Evolutionary conservation across 257 asterid species (phyloP), one percentile per base, ranked within the genome.

Genomic region (Nicotiana otophora): DNA sequence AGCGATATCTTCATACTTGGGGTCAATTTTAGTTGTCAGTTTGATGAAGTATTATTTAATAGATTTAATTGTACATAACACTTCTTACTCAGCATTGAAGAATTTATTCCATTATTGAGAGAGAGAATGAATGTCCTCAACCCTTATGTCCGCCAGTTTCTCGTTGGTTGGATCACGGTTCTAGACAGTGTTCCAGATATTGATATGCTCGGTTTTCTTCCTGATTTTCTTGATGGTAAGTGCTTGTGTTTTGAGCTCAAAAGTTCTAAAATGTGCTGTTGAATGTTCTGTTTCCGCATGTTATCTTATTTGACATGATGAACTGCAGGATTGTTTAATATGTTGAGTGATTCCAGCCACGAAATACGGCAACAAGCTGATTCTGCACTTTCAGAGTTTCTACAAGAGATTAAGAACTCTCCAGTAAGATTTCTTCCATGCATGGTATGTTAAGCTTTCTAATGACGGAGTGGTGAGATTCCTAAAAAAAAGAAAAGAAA

Each of bases 121-220:
- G 99, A 94, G 80, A 90, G 99, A 53, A 96, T 96, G 99, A 96
- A 96, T 88, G 93, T 96, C 86, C 93, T 96, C 84, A 93, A 92
- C 82, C 98, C 99, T 82, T 92, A 91, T 86, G 98, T 96, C 83
- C 98, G 99, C 83, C 99, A 94, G 84, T 96, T 96, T 89, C 88
- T 96, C 92, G 99, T 96, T 6, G 99, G 99, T 81, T 96, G 99
- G 99, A 96, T 96, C 88, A 96, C 99, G 68, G 99, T 96, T 84
- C 91, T 96, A 72, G 99, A 96, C 86, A 96, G 99, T 85, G 99
- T 96, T 86, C 99, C 99, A 12, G 99, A 94, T 83, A 96, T 96
- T 70, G 99, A 96, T 89, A 96, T 96, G 99, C 93, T 96, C 85
- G 99, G 99, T 42, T 96, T 96, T 90, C 98, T 96, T 82, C 99